Conservation (phyloP, 2,329 filamentous ascomycete genomes). For the Trichoderma gracile region DNA sequence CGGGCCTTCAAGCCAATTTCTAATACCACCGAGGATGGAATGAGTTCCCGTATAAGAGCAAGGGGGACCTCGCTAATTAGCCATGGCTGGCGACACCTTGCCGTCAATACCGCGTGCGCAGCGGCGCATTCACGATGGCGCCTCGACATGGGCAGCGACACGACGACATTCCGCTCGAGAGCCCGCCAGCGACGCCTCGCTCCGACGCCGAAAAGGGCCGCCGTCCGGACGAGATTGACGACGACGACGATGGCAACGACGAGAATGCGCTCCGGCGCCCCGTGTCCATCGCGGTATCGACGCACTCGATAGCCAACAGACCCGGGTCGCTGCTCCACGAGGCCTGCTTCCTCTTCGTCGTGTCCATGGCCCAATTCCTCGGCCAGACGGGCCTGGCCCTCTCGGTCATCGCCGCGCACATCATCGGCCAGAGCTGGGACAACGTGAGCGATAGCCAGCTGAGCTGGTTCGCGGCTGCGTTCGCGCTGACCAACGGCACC, state of each 20-base stretch:
- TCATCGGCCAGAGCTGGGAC: slow-evolving; percentile 17
- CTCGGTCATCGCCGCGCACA: slow-evolving; percentile 7
- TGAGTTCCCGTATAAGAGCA: slow-evolving; percentile 9
- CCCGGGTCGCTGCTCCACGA: slow-evolving; percentile 19
- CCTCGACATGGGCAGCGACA: neutral
- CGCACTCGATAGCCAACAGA: slow-evolving; percentile 11
- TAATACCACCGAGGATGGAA: slow-evolving; percentile 6
- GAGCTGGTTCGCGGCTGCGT: slow-evolving; percentile 18
- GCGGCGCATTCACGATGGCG: slow-evolving; percentile 14
- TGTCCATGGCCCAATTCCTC: slow-evolving; percentile 11
- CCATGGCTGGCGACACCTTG: slow-evolving; percentile 8
- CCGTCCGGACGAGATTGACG: slow-evolving; percentile 1
- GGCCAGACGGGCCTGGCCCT: slow-evolving; percentile 11
- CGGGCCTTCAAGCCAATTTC: slow-evolving; percentile 14
- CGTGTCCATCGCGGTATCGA: neutral
- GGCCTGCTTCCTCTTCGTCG: slow-evolving; percentile 17
- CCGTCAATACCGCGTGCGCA: slow-evolving; percentile 4
- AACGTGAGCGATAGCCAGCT: slow-evolving; percentile 10
- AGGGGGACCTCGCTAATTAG: slow-evolving; percentile 12
- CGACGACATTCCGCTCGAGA: slow-evolving; percentile 3
- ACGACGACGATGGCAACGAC: slow-evolving; percentile 2
- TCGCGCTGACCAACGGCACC: slow-evolving; percentile 40
- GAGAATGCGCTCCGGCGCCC: slow-evolving; percentile 11
- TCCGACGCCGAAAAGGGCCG: slow-evolving; percentile 8
- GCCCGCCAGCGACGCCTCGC: neutral